Evolutionary conservation across 2,329 filamentous ascomycete species (phyloP).

Genomic region (Microsporum audouinii): DNA sequence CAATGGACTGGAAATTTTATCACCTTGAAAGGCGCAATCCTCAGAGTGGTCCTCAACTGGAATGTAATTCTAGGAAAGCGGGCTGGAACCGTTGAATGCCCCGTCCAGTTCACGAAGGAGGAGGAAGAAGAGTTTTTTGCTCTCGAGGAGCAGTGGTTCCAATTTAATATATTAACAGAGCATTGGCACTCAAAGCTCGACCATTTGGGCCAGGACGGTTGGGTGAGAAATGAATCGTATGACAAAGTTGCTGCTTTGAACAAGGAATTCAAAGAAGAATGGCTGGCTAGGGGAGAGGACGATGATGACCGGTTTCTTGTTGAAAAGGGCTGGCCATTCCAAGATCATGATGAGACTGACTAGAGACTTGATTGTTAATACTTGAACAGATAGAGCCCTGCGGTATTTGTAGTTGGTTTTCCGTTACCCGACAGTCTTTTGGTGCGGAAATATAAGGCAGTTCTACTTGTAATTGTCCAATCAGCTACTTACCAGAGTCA

Average conservation of each 20-base stretch:
- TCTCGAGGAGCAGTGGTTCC: constrained; percentile 12
- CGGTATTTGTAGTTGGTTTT: background rate
- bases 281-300: constrained; percentile 8
- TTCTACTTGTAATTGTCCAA: background rate
- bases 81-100: constrained; percentile 6
- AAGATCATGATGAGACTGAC: constrained; percentile 10
- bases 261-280: constrained; percentile 10
- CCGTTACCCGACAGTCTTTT: background rate
- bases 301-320: constrained; percentile 10
- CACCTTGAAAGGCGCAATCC: constrained; percentile 9
- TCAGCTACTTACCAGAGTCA: background rate
- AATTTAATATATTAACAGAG: constrained; percentile 8
- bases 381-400: background rate
- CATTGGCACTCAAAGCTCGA: constrained; percentile 9
- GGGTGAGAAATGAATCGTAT: constrained; percentile 12
- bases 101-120: constrained; percentile 7
- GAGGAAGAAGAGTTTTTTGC: constrained; percentile 10
- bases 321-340: constrained; percentile 11
- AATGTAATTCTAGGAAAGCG: constrained; percentile 6
- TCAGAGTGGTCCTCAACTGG: constrained; percentile 12
- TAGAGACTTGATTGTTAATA: background rate
- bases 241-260: constrained; percentile 6
- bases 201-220: constrained; percentile 11
- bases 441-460: too few relatives aligned
- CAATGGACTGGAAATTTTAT: constrained; percentile 10